Evolutionary conservation across 441 rosid genomes (phyloP).

Genomic region (Gossypium laxum): DNA sequence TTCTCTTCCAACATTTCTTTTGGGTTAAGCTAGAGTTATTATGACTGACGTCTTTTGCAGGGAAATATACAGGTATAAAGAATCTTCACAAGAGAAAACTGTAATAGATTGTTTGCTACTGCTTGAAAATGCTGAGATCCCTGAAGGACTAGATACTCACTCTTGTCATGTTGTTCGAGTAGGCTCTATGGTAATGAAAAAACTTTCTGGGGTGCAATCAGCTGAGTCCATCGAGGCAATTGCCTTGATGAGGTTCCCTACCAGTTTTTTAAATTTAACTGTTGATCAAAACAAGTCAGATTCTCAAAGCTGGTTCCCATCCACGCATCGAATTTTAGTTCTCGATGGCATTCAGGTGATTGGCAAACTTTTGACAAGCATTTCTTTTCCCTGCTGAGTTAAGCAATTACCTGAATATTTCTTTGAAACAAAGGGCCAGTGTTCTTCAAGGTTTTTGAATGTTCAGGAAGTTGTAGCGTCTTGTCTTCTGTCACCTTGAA

Average conservation of each 20-base stretch:
- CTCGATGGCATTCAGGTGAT: slow-evolving; percentile 78
- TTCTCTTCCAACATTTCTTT: not conserved
- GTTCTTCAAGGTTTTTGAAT: not conserved
- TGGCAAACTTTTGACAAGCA: not conserved
- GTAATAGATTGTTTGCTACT: slow-evolving; percentile 53
- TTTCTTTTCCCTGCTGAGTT: not conserved
- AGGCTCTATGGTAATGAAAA: slow-evolving; percentile 63
- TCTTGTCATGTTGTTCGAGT: slow-evolving; percentile 35
- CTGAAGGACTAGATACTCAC: slow-evolving; percentile 33
- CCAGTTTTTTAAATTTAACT: slow-evolving; percentile 37
- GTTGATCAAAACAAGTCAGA: slow-evolving; percentile 18
- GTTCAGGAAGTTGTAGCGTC: not conserved
- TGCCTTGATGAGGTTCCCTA: slow-evolving; percentile 70
- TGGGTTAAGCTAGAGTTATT: not conserved
- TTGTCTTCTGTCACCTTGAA: not conserved
- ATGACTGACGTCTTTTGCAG: slow-evolving; percentile 28
- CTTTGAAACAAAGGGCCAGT: not conserved
- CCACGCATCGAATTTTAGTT: slow-evolving; percentile 57
- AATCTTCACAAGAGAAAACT: slow-evolving; percentile 28
- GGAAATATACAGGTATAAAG: slow-evolving; percentile 53
- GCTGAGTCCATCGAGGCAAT: slow-evolving; percentile 65
- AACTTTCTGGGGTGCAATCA: slow-evolving; percentile 70
- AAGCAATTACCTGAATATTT: not conserved
- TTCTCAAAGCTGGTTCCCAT: slow-evolving; percentile 52
- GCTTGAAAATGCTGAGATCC: slow-evolving; percentile 47